These are phyloP conservation scores for Aspergillus niger DNA, from an alignment of 2,329 filamentous ascomycete genomes.

Conservation along the genomic window DNA sequence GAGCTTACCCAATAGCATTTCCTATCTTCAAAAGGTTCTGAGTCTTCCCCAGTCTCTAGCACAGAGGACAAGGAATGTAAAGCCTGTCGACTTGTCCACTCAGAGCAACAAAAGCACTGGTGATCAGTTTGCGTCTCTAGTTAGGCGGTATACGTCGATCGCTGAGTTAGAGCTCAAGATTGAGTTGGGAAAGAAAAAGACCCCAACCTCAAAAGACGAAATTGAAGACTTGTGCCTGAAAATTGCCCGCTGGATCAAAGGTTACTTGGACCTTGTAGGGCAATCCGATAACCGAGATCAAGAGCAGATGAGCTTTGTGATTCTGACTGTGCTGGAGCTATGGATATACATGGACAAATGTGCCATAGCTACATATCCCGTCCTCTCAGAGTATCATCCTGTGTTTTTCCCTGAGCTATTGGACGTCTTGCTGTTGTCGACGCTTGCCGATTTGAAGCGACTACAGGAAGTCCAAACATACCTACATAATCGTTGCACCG, in stretches of 20 bases:
- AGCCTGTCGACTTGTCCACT: too few relatives aligned
- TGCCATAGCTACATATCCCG: slow-evolving; percentile 46
- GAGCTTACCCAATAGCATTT: slow-evolving; percentile 45
- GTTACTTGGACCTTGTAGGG: slow-evolving; percentile 38
- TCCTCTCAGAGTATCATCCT: slow-evolving; percentile 57
- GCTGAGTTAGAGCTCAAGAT: slow-evolving; percentile 10
- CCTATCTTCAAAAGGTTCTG: slow-evolving; percentile 31
- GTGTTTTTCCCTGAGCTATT: slow-evolving; percentile 54
- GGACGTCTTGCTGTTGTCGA: slow-evolving; percentile 57
- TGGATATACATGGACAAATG: slow-evolving; percentile 60
- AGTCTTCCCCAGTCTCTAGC: neutral
- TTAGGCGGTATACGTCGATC: too few relatives aligned
- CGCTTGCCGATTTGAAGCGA: slow-evolving; percentile 51
- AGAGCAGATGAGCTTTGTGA: slow-evolving; percentile 54
- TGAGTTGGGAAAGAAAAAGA: neutral
- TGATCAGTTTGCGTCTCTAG: too few relatives aligned
- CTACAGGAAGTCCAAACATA: slow-evolving; percentile 55
- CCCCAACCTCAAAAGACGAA: neutral
- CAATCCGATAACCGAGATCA: slow-evolving; percentile 48
- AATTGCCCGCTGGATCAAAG: slow-evolving; percentile 37
- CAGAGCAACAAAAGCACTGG: too few relatives aligned
- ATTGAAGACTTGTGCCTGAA: slow-evolving; percentile 28
- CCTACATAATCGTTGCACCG: slow-evolving; percentile 42
- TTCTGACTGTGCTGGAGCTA: slow-evolving; percentile 59
- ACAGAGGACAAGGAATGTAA: too few relatives aligned